Evolutionary conservation across 768 basidiomycete genomes (phyloP), one percentile per base, ranked within the genome.

Genomic region (Daedaleopsis nitida): DNA sequence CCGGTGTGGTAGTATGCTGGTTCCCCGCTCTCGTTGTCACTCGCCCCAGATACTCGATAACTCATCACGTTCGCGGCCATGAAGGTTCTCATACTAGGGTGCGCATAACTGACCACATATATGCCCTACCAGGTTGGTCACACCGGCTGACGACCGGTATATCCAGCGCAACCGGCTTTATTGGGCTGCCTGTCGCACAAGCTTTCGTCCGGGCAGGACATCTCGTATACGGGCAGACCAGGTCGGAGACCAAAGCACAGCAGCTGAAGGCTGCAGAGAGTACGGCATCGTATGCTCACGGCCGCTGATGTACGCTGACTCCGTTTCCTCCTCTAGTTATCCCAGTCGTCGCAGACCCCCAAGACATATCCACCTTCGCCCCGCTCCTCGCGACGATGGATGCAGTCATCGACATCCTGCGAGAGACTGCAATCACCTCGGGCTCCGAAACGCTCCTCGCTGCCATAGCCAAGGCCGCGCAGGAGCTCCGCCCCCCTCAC

Each of bases 151-250:
- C n/a, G n/a, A n/a, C n/a, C n/a, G n/a, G n/a, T n/a, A n/a, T 21
- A 21, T 17, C 16, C 54, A 81, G 80, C 38, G 78, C 80, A 24
- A 75, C 77, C 27, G 80, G 80, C 21, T 80, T 77, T 68, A 75
- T 81, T 44, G 81, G 80, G 0, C 60, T 75, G 7, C 79, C 81
- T 5, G 73, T 74, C 17, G 74, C 79, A 3, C 77, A 79, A 58
- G 81, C 81, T 0, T 74, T 81, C 37, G 71, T 75, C 10, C 77
- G 80, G 32, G 77, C 75, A 0, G 81, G 81, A 0, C 79, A 83
- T 55, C 72, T 74, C 21, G 81, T 82, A 1, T 81, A 79, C 56
- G 81, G 81, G 17, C 65, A 74, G 34, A 80, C 80, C 0, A 77
- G 81, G 44, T 78, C 77, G 0, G 49, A 58, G 12, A 65, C 49